Conservation (phyloP, 2,329 filamentous ascomycete species). For the Penicillium sp. region DNA sequence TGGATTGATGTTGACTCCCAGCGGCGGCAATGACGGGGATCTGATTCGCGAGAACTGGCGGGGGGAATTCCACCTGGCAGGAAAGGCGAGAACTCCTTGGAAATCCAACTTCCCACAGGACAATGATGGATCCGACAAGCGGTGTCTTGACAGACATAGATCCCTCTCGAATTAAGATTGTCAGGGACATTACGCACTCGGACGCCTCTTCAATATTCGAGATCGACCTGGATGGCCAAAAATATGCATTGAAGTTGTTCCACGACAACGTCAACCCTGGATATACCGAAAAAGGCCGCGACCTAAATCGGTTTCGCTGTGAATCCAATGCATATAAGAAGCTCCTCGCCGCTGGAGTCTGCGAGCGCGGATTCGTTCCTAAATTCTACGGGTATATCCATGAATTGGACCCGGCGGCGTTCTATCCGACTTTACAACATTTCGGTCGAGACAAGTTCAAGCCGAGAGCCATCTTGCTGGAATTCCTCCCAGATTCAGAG, state of each 20-base stretch:
- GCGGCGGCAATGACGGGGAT: too few species aligned
- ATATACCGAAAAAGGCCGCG: slow-evolving; percentile 20
- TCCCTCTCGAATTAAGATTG: slow-evolving; percentile 9
- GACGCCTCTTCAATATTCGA: slow-evolving; percentile 18
- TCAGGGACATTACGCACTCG: slow-evolving; percentile 6
- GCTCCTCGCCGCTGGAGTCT: slow-evolving; percentile 13
- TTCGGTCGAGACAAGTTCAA: slow-evolving; percentile 20
- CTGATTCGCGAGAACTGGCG: too few species aligned
- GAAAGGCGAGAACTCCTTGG: too few species aligned
- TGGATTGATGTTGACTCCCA: too few species aligned
- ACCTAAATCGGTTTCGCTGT: slow-evolving; percentile 25
- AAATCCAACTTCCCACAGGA: background rate
- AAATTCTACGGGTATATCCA: slow-evolving; percentile 23
- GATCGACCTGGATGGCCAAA: slow-evolving; percentile 12
- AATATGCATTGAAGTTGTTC: slow-evolving; percentile 18
- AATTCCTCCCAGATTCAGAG: slow-evolving; percentile 17
- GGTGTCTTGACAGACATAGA: background rate
- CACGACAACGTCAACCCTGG: slow-evolving; percentile 25
- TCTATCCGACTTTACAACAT: slow-evolving; percentile 16
- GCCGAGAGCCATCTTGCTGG: slow-evolving; percentile 17
- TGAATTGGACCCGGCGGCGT: slow-evolving; percentile 16
- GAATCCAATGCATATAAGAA: slow-evolving; percentile 22
- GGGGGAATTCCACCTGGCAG: too few species aligned
- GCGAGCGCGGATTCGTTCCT: slow-evolving; percentile 17
- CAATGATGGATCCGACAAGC: background rate